A percentile compares a stretch with the other conserved stretches of the same genome.
phyloP scores from a whole-genome alignment of 164 flowering plant species.

The Stephania yunnanensis region DNA sequence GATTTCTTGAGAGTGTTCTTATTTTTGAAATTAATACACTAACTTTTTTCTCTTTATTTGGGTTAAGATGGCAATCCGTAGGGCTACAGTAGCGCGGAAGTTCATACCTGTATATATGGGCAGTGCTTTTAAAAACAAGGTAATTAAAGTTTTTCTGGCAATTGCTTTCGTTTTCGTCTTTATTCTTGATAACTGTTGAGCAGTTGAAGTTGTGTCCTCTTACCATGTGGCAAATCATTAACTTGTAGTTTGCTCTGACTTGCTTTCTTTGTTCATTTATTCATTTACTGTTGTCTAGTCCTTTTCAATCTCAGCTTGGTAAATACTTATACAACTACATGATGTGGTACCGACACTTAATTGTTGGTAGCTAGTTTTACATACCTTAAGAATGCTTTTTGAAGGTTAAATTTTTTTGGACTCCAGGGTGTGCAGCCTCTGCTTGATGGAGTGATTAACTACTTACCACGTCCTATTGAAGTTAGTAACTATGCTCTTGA shows the following conservation, averaged over 20 bases:
- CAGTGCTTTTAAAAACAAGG: slow-evolving; percentile 99
- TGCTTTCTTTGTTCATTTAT: too few species aligned
- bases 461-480: slow-evolving; percentile 91
- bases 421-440: slow-evolving; percentile 95
- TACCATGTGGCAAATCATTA: too few species aligned
- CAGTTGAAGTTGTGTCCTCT: too few species aligned
- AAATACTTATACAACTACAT: not conserved
- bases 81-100: slow-evolving; percentile 83
- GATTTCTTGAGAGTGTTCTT: not conserved
- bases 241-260: not conserved
- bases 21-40: not conserved
- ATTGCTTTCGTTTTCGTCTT: not conserved
- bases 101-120: slow-evolving; percentile 99
- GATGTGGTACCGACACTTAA: not conserved
- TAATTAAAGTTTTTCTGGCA: slow-evolving; percentile 17
- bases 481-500: slow-evolving; percentile 91
- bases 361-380: not conserved
- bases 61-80: slow-evolving; percentile 78
- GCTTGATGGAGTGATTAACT: slow-evolving; percentile 84
- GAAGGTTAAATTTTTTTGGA: slow-evolving; percentile 10
- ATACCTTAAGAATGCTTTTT: not conserved
- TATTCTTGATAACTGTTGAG: not conserved
- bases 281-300: not conserved
- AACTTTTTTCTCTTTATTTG: slow-evolving; percentile 11
- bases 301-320: not conserved